Evolutionary conservation across 2,329 filamentous ascomycete species (phyloP), one percentile per base, ranked within the genome.

Genomic region (Calonectria pseudoturangicola): DNA sequence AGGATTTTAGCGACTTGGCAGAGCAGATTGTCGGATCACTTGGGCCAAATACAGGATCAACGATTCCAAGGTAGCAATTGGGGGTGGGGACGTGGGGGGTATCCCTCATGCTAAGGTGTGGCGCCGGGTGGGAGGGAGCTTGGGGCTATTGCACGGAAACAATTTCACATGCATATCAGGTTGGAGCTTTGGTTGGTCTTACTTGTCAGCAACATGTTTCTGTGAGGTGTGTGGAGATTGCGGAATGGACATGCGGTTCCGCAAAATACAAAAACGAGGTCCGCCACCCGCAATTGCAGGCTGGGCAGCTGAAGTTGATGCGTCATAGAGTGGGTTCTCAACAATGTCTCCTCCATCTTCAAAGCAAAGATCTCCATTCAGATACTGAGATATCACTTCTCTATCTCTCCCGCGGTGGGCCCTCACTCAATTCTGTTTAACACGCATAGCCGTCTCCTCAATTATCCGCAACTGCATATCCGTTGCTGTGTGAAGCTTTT

Each of bases 71-170:
- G 36, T 25, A 21, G 36, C 21, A 41, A 25, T 41, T 60, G 54
- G 33, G 54, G 54, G 54, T 41, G 54, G 54, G 39, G 36, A 60
- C n/a, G 54, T 60, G 54, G 54, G 54, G 54, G 54, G 54, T 36
- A 8, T 25, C 4, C 27, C 9, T 7, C 33, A 9, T 13, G 54
- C 54, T 39, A 27, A 7, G 21, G 54, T 27, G 54, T 60, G 54
- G 50, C 50, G 50, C 50, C 28, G 25, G 36, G 25, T 25, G 21
- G 21, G 15, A n/a, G 33, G 33, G 39, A 48, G 10, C 12, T 48
- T 48, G n/a, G 45, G 45, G 45, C 21, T 25, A 9, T 48, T 12
- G n/a, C 9, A n/a, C 45, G 45, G 43, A 48, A 48, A 48, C 45
- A 12, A 25, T 48, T n/a, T 48, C 45, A 48, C 45, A 48, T 48